These are phyloP conservation scores for Botrytis elliptica DNA, from an alignment of 2,329 filamentous ascomycete genomes.

Conservation along the genomic window DNA sequence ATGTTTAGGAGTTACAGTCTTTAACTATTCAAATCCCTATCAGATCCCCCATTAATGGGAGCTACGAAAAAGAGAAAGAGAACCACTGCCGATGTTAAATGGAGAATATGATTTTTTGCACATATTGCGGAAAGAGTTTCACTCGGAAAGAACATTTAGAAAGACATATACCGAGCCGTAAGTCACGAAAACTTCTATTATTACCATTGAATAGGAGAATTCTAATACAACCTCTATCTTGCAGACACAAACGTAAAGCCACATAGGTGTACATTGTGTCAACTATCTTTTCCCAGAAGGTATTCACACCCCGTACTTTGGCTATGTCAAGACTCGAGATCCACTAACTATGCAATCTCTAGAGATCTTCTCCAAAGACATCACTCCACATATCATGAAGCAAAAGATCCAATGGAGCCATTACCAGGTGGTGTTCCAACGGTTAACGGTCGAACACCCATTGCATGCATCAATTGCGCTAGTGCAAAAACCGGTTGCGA, in stretches of 20 bases:
- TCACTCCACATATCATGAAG: constrained; percentile 52
- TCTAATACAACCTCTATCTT: background rate
- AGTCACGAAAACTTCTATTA: constrained; percentile 32
- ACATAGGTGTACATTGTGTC: constrained; percentile 50
- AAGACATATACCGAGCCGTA: constrained; percentile 53
- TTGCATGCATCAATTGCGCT: constrained; percentile 51
- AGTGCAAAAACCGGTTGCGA: constrained; percentile 53
- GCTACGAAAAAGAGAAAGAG: background rate
- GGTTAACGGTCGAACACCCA: constrained; percentile 45
- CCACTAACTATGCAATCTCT: constrained; percentile 30
- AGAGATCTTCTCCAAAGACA: constrained; percentile 53
- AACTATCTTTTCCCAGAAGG: constrained; percentile 52
- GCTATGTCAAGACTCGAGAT: constrained; percentile 23
- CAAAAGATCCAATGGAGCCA: constrained; percentile 48
- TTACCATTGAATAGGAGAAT: background rate
- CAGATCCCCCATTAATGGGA: constrained; percentile 20
- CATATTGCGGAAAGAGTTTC: constrained; percentile 55
- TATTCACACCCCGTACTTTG: constrained; percentile 32
- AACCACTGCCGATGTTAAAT: constrained; percentile 8
- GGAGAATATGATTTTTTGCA: constrained; percentile 47
- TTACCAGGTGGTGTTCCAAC: constrained; percentile 45
- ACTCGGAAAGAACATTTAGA: constrained; percentile 58
- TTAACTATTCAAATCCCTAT: constrained; percentile 10
- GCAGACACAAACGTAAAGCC: constrained; percentile 57
- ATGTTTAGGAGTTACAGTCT: background rate